Evolutionary conservation across 164 flowering plant genomes (phyloP), one percentile per base, ranked within the genome.

Genomic region (Taxillus chinensis): DNA sequence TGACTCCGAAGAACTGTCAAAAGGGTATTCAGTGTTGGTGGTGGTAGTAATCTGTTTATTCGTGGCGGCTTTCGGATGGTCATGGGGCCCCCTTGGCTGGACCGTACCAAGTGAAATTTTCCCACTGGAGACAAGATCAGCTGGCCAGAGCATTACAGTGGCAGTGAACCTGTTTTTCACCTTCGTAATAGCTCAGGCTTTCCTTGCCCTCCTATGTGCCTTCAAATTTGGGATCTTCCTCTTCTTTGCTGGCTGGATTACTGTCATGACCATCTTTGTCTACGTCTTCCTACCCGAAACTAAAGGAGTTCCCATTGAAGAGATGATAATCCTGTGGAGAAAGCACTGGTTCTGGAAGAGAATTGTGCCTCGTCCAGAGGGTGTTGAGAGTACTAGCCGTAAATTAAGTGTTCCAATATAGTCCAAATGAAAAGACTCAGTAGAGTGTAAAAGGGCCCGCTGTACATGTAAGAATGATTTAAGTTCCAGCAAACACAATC

Each of bases 71-170:
- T 75, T 77, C 15, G 79, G 77, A 62, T 76, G 76, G 77, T 81
- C 82, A 7, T 78, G 85, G 85, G 82, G 85, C 6, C 79, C 81
- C 2, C 75, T 81, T 1, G 85, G 85, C 2, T 77, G 85, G 85
- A 73, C 82, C 1, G 75, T 79, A 5, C 79, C 85, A 7, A 81
- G 85, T 59, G 85, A 81, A 55, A 75, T 81, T 27, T 81, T 79
- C 52, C 79, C 85, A 7, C 41, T 81, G 39, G 83, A 81, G 48
- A 79, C 73, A 2, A 67, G 85, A 41, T 79, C 85, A 54, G 83
- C 85, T 3, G 85, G 81, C 9, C 85, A 81, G 64, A 77, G 85
- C 68, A 70, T 81, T 0, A 75, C 75, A 11, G 85, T 81, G 11
- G 78, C 81, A 0, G 83, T 81, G 1, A 81, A 75, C 63, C 76